Base-by-base conservation (phyloP, 495 filamentous ascomycete species). In the Aspergillus avenaceus region DNA sequence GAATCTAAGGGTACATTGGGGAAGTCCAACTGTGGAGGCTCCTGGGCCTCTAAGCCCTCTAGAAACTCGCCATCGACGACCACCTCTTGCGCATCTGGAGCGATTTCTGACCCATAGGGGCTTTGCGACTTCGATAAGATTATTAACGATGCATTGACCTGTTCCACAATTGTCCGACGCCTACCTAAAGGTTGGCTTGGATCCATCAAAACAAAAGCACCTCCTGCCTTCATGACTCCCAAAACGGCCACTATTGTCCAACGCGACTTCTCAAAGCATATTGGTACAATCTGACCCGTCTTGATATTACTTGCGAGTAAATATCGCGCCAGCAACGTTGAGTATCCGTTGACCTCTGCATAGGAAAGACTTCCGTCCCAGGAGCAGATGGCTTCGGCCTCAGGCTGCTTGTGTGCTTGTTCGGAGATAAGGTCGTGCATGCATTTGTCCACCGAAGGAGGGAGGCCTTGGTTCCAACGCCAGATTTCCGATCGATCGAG, bases 361-460 rank as follows among this genome's bases (percentile, higher is more conserved):
- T 78, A 78, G 5, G 74, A 75, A 26, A 79, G 57, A 4, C 55
- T 51, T 16, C 71, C 72, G 51, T 81, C 77, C 70, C 73, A 77
- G 1, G 74, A 72, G n/a, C 50, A 54, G 16, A 80, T 66, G 0
- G 71, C 75, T 2, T 53, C 46, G 22, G 69, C 63, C 1, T 70
- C 49, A 3, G 74, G 70, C 7, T 56, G 44, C 24, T 55, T 41
- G 6, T 43, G 50, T 7, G 66, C 64, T 23, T 70, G 67, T 37
- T 72, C 53, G 0, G 56, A 42, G 27, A 83, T 63, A n/a, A 78
- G 50, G 0, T 75, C 67, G 52, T 82, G 74, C n/a, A n/a, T n/a
- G n/a, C n/a, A n/a, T n/a, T n/a, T n/a, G n/a, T n/a, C n/a, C n/a
- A n/a, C n/a, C n/a, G n/a, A n/a, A n/a, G n/a, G n/a, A n/a, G n/a